Base-by-base conservation (phyloP, 495 filamentous ascomycete genomes). In the Daldinia bambusicola region DNA sequence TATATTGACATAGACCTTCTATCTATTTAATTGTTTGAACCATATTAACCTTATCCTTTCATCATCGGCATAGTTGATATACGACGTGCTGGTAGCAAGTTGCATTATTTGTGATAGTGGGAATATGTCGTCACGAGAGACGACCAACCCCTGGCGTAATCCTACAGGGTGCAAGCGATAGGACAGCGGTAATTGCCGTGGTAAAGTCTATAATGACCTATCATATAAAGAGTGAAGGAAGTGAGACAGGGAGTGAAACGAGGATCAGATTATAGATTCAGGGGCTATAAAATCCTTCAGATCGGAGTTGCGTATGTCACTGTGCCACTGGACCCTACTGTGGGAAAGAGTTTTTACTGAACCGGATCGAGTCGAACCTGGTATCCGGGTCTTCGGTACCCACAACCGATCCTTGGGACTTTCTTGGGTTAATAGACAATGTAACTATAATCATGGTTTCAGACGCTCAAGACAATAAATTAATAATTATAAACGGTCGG, bases 371-470 rank as follows among this genome's bases (percentile, higher is more conserved):
- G 18, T 22, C 4, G 7, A 48, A 22, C 43, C 18, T 48, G 43
- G 43, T 22, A 48, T 48, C 43, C 43, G 43, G 43, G 43, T 22
- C 20, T 4, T 48, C 4, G 2, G 16, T 48, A 48, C 2, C 43
- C 43, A 48, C 43, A 22, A 48, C 18, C 43, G 43, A 48, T 48
- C 43, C 43, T 22, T 48, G 43, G 43, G 43, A 20, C 43, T 48
- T 2, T 16, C 7, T 20, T 2, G 43, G 3, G n/a, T n/a, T 5
- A 48, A 22, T 48, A 48, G 20, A 48, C 9, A 18, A 9, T n/a
- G 43, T 22, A 20, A 48, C 18, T 48, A 48, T 48, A 22, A 48
- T 48, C 43, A 22, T 20, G 43, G 43, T 20, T 48, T 16, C 16
- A 18, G 18, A 48, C 12, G 43, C 43, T 48, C 20, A 48, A 9